A percentile compares a stretch with the other conserved stretches of the same genome.
Evolutionary conservation across 2,329 filamentous ascomycete genomes (phyloP).

Genomic region (Pyrenochaeta sp.): DNA sequence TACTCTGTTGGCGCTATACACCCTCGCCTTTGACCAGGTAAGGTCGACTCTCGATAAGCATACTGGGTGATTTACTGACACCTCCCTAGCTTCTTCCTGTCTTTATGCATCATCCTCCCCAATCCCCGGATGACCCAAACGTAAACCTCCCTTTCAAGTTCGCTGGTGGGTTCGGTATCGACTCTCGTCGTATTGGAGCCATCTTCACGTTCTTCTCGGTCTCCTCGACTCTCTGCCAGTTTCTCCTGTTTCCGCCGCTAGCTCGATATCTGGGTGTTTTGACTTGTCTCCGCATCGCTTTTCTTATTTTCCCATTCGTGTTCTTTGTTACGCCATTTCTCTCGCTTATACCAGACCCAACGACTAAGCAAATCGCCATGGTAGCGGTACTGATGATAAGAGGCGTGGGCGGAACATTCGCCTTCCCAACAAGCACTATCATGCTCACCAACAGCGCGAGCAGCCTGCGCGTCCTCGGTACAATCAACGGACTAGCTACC

Average conservation of each 20-base stretch:
- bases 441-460: conserved; percentile 86
- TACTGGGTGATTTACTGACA: conserved; percentile 10
- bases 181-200: conserved; percentile 78
- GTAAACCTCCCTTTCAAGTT: conserved; percentile 80
- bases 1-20: conserved; percentile 80
- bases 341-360: conserved; percentile 63
- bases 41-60: neutral
- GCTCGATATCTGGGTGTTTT: conserved; percentile 78
- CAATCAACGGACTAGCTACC: conserved; percentile 89
- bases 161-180: conserved; percentile 77
- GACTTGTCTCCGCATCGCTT: conserved; percentile 73
- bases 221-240: conserved; percentile 81
- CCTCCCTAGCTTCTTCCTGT: conserved; percentile 72
- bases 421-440: conserved; percentile 89
- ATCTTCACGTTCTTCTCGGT: conserved; percentile 87
- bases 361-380: conserved; percentile 65
- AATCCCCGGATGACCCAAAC: conserved; percentile 60
- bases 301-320: conserved; percentile 72
- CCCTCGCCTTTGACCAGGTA: conserved; percentile 80
- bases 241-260: conserved; percentile 80
- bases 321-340: conserved; percentile 87
- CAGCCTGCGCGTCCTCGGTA: conserved; percentile 79
- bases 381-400: conserved; percentile 76
- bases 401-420: conserved; percentile 78
- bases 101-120: conserved; percentile 78